These are phyloP conservation scores for Xylariomycetidae sp. DNA, from an alignment of 2,329 filamentous ascomycete species.

Conservation along the genomic window DNA sequence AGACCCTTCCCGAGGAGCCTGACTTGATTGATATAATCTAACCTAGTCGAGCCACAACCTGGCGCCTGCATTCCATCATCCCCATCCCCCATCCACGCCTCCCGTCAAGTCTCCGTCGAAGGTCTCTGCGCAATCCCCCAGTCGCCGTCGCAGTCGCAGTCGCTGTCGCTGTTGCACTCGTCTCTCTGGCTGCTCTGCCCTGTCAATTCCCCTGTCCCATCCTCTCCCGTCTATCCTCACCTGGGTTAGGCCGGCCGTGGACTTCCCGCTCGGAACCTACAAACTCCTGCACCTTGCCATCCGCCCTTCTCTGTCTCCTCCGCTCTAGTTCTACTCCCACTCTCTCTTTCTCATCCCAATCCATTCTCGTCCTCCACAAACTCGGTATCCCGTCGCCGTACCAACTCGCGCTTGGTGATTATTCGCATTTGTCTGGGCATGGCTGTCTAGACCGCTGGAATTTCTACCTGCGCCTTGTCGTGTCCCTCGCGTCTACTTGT, in stretches of 20 bases:
- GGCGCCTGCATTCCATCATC: no score
- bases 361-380: slow-evolving; percentile 1
- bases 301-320: slow-evolving; percentile 17
- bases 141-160: no score
- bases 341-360: slow-evolving; percentile 7
- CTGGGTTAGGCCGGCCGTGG: no score
- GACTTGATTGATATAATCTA: no score
- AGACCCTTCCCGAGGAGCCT: no score
- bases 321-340: slow-evolving; percentile 13
- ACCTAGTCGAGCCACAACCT: no score
- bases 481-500: no score
- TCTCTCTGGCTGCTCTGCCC: no score
- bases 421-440: background rate
- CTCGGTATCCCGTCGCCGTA: background rate
- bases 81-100: no score
- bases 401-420: background rate
- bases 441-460: background rate
- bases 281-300: slow-evolving; percentile 18
- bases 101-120: no score
- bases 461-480: background rate
- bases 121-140: no score
- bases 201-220: slow-evolving; percentile 1
- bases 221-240: slow-evolving; percentile 5
- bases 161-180: no score
- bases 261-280: slow-evolving; percentile 23